Percentiles rank a stretch among this genome's conserved stretches.
Evolutionary conservation across 306 rosid species (phyloP).

Genomic region (Inga leiocalycina): DNA sequence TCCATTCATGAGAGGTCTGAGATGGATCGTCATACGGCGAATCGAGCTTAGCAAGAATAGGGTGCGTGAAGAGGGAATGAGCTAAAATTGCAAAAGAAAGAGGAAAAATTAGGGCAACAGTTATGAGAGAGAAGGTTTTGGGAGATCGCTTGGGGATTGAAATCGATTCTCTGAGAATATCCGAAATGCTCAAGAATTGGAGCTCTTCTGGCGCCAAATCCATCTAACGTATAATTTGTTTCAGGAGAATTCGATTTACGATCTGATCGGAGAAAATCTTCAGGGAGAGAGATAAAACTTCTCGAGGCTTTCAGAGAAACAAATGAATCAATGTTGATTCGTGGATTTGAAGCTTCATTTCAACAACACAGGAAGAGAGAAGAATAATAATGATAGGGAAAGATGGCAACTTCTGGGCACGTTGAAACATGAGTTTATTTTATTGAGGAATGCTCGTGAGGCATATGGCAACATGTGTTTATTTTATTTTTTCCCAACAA

Average conservation of each 20-base stretch:
- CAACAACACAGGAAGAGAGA: neutral
- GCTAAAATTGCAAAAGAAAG: conserved; percentile 91
- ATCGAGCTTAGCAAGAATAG: conserved; percentile 66
- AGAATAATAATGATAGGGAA: neutral
- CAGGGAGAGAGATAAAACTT: neutral
- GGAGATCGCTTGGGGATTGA: conserved; percentile 84
- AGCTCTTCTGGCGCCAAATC: conserved; percentile 93
- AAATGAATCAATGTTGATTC: neutral
- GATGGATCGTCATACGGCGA: conserved; percentile 58
- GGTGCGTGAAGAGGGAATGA: conserved; percentile 93
- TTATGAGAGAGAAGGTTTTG: conserved; percentile 80
- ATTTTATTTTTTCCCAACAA: neutral
- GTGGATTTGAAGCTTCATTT: conserved; percentile 1
- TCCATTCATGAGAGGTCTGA: conserved; percentile 70
- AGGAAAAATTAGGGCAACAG: conserved; percentile 79
- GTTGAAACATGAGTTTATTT: neutral
- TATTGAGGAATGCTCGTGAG: too few relatives aligned
- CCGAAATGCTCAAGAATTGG: conserved; percentile 59
- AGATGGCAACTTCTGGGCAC: neutral
- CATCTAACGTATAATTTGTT: conserved; percentile 31
- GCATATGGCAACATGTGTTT: too few relatives aligned
- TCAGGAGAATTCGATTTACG: neutral
- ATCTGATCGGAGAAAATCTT: neutral
- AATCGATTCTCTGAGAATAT: conserved; percentile 70
- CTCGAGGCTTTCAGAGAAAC: neutral